Evolutionary conservation across 2,329 filamentous ascomycete genomes (phyloP), one percentile per base, ranked within the genome.

Genomic region (Bisporella sp.): DNA sequence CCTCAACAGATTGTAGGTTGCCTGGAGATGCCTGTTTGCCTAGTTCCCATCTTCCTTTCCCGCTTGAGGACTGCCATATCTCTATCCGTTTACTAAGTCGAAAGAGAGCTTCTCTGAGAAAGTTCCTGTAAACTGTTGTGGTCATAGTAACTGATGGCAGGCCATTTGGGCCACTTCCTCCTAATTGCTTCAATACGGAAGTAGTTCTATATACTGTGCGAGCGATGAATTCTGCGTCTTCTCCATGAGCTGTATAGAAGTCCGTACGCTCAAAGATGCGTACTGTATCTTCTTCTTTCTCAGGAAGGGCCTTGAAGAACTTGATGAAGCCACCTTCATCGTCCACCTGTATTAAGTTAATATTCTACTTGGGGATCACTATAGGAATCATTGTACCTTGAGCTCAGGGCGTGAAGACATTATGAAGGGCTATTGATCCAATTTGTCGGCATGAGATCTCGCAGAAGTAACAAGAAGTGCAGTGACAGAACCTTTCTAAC

Each of bases 271-370:
- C 91, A 65, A 97, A 97, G 53, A 99, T 85, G 48, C 93, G 85
- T 48, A 99, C 78, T 0, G 89, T 91, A 49, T 87, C 85, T 39
- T 82, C 78, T 59, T 82, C 81, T 48, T 82, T 81, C 11, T 74
- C 63, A 5, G 89, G 82, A 3, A 99, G 77, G n/a, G 84, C 85
- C 61, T 92, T 92, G 76, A 95, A 99, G 73, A 90, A 95, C 60
- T 85, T 89, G 72, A 97, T 96, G 75, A 99, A 99, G 59, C 92
- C 90, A 64, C 85, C 84, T 74, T 99, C 93, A 66, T 99, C 93
- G 64, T 99, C 95, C 66, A 97, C 89, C 87, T 91, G 50, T 9
- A 35, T 2, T 45, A 7, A 28, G 49, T 57, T 55, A 56, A 49
- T 49, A 60, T 41, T 21, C 21, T 21, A 21, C 21, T 21, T 21